These are phyloP conservation scores for Pseudogymnoascus sp. DNA, from an alignment of 2,329 filamentous ascomycete species.

Conservation along the genomic window DNA sequence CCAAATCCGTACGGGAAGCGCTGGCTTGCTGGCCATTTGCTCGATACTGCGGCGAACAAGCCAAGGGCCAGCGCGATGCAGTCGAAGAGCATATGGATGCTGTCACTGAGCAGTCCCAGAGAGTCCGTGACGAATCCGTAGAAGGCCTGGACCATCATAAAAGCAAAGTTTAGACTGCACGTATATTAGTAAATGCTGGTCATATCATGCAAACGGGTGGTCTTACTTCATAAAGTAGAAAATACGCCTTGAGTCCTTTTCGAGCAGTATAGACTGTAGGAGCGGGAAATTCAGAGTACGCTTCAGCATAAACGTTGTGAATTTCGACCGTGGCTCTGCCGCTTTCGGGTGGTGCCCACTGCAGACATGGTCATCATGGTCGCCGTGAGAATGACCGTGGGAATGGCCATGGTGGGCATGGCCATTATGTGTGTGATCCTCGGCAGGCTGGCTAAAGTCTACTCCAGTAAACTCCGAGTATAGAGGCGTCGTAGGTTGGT, in stretches of 20 bases:
- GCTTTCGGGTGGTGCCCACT: constrained; percentile 1
- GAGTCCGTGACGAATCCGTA: constrained; percentile 94
- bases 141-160: constrained; percentile 90
- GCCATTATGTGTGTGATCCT: constrained; percentile 13
- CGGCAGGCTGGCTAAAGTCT: neutral
- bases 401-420: constrained; percentile 20
- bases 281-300: constrained; percentile 65
- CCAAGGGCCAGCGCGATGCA: constrained; percentile 88
- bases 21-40: constrained; percentile 88
- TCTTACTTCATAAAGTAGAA: constrained; percentile 82
- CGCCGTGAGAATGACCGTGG: constrained; percentile 18
- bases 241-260: constrained; percentile 88
- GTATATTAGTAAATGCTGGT: constrained; percentile 14
- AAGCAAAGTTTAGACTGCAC: constrained; percentile 75
- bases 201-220: constrained; percentile 35
- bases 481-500: neutral
- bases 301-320: constrained; percentile 67
- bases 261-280: constrained; percentile 74
- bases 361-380: constrained; percentile 22
- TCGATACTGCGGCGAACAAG: constrained; percentile 84
- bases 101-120: constrained; percentile 89
- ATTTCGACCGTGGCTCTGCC: constrained; percentile 46
- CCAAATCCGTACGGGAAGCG: constrained; percentile 92
- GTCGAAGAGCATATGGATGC: constrained; percentile 99
- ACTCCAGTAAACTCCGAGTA: constrained; percentile 4